A percentile compares a stretch with the other conserved stretches of the same genome.
These are phyloP conservation scores for Sporothrix luriei DNA, from an alignment of 2,329 filamentous ascomycete species.

Conservation along the genomic window DNA sequence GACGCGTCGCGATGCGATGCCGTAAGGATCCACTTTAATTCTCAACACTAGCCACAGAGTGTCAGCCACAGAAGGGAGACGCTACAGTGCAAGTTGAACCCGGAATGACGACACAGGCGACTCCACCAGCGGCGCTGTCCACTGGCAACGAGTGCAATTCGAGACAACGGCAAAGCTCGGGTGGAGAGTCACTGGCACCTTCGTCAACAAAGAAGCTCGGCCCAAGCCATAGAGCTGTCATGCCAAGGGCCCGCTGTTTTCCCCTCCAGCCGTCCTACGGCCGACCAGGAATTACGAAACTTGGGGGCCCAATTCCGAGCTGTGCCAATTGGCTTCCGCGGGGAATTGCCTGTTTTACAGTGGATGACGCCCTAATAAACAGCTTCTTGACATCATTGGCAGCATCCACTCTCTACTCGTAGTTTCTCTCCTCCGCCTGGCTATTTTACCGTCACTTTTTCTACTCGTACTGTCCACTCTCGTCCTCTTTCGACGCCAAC, in stretches of 20 bases:
- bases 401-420: constrained; percentile 1
- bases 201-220: constrained; percentile 20
- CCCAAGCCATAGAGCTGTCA: neutral
- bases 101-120: constrained; percentile 30
- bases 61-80: neutral
- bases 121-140: neutral
- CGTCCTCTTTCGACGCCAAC: neutral
- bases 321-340: constrained; percentile 16
- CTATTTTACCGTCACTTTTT: neutral
- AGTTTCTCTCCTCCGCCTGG: neutral
- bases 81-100: neutral
- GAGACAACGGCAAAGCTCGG: constrained; percentile 32
- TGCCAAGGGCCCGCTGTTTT: neutral
- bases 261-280: constrained; percentile 18
- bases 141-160: neutral
- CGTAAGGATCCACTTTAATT: neutral
- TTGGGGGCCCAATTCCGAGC: constrained; percentile 24
- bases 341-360: neutral
- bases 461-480: neutral
- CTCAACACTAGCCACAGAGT: constrained; percentile 6
- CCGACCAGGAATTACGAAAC: constrained; percentile 28
- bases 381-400: constrained; percentile 26
- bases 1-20: constrained; percentile 30
- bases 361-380: neutral
- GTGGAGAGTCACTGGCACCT: constrained; percentile 24